Conservation (phyloP, 129 eudicot genomes). For the Artemisia tridentata region DNA sequence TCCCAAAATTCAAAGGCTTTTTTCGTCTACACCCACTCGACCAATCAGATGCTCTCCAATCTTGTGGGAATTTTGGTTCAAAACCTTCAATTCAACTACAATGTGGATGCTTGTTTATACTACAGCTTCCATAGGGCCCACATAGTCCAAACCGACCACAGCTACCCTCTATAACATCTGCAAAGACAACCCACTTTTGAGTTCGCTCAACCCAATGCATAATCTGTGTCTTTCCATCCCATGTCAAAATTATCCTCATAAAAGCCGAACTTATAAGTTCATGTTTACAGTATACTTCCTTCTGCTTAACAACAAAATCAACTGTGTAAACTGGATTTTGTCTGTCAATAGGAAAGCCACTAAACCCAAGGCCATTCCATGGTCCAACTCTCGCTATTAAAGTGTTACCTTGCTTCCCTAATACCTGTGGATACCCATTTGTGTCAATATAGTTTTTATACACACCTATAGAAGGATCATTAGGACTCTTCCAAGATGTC, state of each 20-base stretch:
- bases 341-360: neutral
- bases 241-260: neutral
- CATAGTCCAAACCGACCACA: slow-evolving; percentile 11
- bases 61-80: slow-evolving; percentile 11
- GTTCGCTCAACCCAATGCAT: slow-evolving; percentile 4
- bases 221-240: neutral
- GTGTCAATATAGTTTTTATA: too few species aligned
- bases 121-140: slow-evolving; percentile 22
- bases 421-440: too few species aligned
- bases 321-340: neutral
- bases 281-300: slow-evolving; percentile 25
- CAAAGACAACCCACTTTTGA: slow-evolving; percentile 12
- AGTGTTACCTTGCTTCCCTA: too few species aligned
- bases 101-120: slow-evolving; percentile 1
- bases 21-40: slow-evolving; percentile 44
- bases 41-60: slow-evolving; percentile 52
- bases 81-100: slow-evolving; percentile 28
- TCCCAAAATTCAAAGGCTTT: slow-evolving; percentile 24
- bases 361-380: too few species aligned
- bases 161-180: neutral
- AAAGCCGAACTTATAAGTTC: slow-evolving; percentile 10
- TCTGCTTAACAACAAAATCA: slow-evolving; percentile 21
- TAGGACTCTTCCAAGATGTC: too few species aligned
- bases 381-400: too few species aligned
- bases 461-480: too few species aligned